Conservation (phyloP, 805 yeast genomes). For the Teunomyces funiuensis region DNA sequence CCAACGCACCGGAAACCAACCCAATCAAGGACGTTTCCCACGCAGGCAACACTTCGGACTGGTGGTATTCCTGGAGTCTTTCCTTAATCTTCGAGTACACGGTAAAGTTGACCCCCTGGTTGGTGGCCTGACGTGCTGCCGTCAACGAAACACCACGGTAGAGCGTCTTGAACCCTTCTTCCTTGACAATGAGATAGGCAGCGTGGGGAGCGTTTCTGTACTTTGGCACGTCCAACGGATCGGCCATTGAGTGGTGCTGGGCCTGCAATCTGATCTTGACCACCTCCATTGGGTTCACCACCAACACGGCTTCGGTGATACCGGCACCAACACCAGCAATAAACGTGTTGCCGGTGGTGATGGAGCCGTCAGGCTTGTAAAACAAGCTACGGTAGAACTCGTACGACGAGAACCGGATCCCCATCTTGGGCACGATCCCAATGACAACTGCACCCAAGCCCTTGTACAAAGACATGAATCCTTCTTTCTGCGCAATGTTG, state of each 20-base stretch:
- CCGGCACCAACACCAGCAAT: slow-evolving; percentile 97
- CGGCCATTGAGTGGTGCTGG: slow-evolving; percentile 86
- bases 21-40: slow-evolving; percentile 96
- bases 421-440: slow-evolving; percentile 98
- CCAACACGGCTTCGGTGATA: slow-evolving; percentile 89
- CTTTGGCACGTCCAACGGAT: slow-evolving; percentile 77
- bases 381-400: slow-evolving; percentile 79
- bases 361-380: slow-evolving; percentile 60
- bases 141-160: slow-evolving; percentile 95
- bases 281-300: slow-evolving; percentile 97
- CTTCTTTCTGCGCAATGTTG: slow-evolving; percentile 74
- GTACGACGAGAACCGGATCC: slow-evolving; percentile 91
- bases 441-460: slow-evolving; percentile 96
- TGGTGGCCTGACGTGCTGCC: slow-evolving; percentile 96
- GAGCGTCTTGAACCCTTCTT: slow-evolving; percentile 86
- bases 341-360: slow-evolving; percentile 75
- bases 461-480: slow-evolving; percentile 83
- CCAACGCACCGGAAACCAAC: slow-evolving; percentile 91
- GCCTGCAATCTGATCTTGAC: slow-evolving; percentile 96
- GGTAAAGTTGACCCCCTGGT: slow-evolving; percentile 98
- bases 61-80: slow-evolving; percentile 61
- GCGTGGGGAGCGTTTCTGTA: slow-evolving; percentile 94
- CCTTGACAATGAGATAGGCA: slow-evolving; percentile 74
- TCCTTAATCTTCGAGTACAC: slow-evolving; percentile 86
- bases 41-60: slow-evolving; percentile 65